Base-by-base conservation (phyloP, 2,329 filamentous ascomycete species). In the Peltaster fructicola region DNA sequence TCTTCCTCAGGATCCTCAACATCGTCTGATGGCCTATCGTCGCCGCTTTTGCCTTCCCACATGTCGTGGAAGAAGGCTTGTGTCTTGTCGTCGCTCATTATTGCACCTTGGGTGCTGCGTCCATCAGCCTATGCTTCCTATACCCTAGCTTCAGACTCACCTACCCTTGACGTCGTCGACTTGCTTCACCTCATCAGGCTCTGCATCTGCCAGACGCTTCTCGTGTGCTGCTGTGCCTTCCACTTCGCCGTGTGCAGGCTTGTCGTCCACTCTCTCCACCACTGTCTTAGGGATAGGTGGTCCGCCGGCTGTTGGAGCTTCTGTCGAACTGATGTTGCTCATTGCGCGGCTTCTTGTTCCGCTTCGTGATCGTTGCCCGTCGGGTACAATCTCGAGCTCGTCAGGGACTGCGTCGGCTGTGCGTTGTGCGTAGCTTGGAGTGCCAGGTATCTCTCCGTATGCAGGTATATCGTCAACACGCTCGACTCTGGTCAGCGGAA, bases 401-500 rank as follows among this genome's bases (percentile, higher is more conserved):
- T 73, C 68, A 4, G 68, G 68, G 5, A 72, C 67, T 14, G 68
- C 66, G 43, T 73, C 68, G 36, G 61, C 56, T 12, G 45, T 52
- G 32, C 67, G 54, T 39, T 61, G 57, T n/a, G 63, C 56, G 44
- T 69, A 73, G 27, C 67, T 67, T 10, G 54, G 45, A 14, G 68
- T 73, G 7, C 67, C 67, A 3, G 68, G 69, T 4, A 71, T 56
- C 42, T 73, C 66, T 40, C 68, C 69, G 39, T 73, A 57, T 32
- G 58, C 56, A 8, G 65, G 61, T 30, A 51, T 46, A 38, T 66
- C 58, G 43, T 73, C 69, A 20, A 72, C 63, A 39, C 63, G 61
- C 48, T 73, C 68, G 14, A 73, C 65, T 33, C 68, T 56, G n/a
- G 67, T 73, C 25, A 59, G 57, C 14, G 68, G 68, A 27, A 71